Evolutionary conservation across 192 early-diverging fungal genomes (phyloP), one percentile per base, ranked within the genome.

Genomic region (Haplosporangium gracile): DNA sequence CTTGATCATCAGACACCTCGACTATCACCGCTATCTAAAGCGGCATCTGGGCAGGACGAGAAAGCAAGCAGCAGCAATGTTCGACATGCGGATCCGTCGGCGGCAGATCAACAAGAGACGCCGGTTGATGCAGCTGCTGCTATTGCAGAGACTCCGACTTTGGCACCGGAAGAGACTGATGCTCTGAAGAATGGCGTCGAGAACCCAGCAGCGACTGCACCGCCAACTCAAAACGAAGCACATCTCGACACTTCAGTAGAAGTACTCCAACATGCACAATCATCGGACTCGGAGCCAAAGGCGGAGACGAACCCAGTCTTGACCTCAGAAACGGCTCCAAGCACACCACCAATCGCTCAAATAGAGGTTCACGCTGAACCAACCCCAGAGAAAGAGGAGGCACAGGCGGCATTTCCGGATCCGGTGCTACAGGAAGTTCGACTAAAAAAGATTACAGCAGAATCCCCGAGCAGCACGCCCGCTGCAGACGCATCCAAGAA

Each of bases 1-100:
- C 20, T 79, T 40, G 78, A 79, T 36, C 78, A 79, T 47, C 32
- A 79, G 20, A 71, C 74, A 0, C 78, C 78, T 13, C 42, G 57
- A 32, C 22, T 29, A 16, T 9, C 45, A 57, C 36, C 36, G 2
- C 36, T 2, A 1, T 36, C 36, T 36, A 36, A 36, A 2, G 36
- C 36, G 36, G 36, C 2, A 2, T 49, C 15, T 49, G 18, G 16
- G 16, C 15, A 51, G 16, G 49, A 51, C 65, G 22, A 16, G 11
- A 6, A 24, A 29, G 8, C n/a, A 10, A 32, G 26, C 60, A 26
- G 57, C 26, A 29, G 11, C 29, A 65, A 65, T 3, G 60, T 65
- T 10, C 60, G 60, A 65, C 60, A 29, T 32, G 60, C 29, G 24
- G 60, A 65, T 15, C 60, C 60, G 26, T 1, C 29, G n/a, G 10